Evolutionary conservation across 2,329 filamentous ascomycete species (phyloP).

Genomic region (Xylaria sp.): DNA sequence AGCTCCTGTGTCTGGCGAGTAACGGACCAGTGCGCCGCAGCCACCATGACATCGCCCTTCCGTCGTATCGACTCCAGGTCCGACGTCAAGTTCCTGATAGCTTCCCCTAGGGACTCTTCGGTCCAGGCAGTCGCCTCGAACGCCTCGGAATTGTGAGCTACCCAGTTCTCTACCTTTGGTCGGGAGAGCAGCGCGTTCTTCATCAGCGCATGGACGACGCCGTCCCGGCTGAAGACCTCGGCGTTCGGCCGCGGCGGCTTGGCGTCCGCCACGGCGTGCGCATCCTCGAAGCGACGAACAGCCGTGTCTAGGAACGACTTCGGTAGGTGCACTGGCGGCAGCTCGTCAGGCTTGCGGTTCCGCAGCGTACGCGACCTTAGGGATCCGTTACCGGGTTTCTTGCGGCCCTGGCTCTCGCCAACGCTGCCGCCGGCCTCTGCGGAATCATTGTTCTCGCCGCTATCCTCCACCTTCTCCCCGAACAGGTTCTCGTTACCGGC

Average conservation of each 20-base stretch:
- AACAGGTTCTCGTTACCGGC: constrained; percentile 26
- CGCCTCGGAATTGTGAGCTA: constrained; percentile 3
- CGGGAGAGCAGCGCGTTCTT: constrained; percentile 3
- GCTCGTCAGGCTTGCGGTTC: constrained; percentile 40
- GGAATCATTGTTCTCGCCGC: constrained; percentile 31
- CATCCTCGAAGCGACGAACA: constrained; percentile 46
- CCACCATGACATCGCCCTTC: constrained; percentile 12
- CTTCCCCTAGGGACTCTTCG: constrained; percentile 7
- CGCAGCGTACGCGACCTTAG: constrained; percentile 28
- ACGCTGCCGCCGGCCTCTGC: constrained; percentile 28
- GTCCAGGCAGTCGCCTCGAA: constrained; percentile 21
- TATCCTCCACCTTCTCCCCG: constrained; percentile 24
- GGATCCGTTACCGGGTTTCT: constrained; percentile 25
- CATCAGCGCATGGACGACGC: constrained; percentile 5
- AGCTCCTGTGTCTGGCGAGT: neutral
- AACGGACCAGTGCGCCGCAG: constrained; percentile 16
- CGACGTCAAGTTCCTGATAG: constrained; percentile 8
- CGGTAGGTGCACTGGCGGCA: constrained; percentile 59
- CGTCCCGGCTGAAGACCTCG: constrained; percentile 21
- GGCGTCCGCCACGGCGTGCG: constrained; percentile 12
- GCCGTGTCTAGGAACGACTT: constrained; percentile 58
- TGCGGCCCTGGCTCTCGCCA: constrained; percentile 33
- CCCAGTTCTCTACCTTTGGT: neutral
- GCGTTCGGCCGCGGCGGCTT: neutral
- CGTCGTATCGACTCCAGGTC: constrained; percentile 3